phyloP scores from a whole-genome alignment of 345 rosid species.

The Aquilaria malaccensis region DNA sequence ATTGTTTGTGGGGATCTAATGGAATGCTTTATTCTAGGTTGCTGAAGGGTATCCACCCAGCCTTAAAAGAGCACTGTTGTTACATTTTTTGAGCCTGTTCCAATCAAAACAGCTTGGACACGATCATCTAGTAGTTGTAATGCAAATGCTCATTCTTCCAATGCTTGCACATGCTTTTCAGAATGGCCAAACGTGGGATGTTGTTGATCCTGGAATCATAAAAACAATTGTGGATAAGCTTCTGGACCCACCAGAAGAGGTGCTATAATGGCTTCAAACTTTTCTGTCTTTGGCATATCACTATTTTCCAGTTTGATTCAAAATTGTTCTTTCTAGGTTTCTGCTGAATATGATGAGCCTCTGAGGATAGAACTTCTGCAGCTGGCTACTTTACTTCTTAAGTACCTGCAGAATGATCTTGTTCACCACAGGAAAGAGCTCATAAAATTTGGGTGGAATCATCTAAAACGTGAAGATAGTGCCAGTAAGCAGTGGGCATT shows the following conservation, averaged over 20 bases:
- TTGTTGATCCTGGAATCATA: slow-evolving; percentile 76
- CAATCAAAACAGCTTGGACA: slow-evolving; percentile 90
- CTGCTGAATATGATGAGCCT: slow-evolving; percentile 97
- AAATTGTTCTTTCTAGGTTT: slow-evolving; percentile 44
- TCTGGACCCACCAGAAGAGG: slow-evolving; percentile 99
- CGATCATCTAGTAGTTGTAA: slow-evolving; percentile 89
- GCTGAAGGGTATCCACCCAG: slow-evolving; percentile 87
- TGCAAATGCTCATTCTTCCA: slow-evolving; percentile 99
- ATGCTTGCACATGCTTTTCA: slow-evolving; percentile 98
- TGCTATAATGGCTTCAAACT: slow-evolving; percentile 17
- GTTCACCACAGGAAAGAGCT: slow-evolving; percentile 97
- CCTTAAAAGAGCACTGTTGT: slow-evolving; percentile 80
- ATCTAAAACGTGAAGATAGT: slow-evolving; percentile 99
- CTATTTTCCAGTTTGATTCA: slow-evolving; percentile 10
- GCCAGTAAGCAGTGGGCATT: slow-evolving; percentile 99
- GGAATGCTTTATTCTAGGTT: slow-evolving; percentile 38
- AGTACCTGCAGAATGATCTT: slow-evolving; percentile 90
- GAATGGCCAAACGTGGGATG: slow-evolving; percentile 89
- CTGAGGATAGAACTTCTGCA: slow-evolving; percentile 97
- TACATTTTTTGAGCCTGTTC: slow-evolving; percentile 85
- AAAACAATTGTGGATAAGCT: slow-evolving; percentile 97
- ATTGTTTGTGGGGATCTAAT: neutral
- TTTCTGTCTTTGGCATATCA: slow-evolving; percentile 2
- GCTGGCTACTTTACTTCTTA: slow-evolving; percentile 93
- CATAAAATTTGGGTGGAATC: slow-evolving; percentile 99